Base-by-base conservation (phyloP, 1,139 yeast genomes). In the Tardiomyces depauwii region DNA sequence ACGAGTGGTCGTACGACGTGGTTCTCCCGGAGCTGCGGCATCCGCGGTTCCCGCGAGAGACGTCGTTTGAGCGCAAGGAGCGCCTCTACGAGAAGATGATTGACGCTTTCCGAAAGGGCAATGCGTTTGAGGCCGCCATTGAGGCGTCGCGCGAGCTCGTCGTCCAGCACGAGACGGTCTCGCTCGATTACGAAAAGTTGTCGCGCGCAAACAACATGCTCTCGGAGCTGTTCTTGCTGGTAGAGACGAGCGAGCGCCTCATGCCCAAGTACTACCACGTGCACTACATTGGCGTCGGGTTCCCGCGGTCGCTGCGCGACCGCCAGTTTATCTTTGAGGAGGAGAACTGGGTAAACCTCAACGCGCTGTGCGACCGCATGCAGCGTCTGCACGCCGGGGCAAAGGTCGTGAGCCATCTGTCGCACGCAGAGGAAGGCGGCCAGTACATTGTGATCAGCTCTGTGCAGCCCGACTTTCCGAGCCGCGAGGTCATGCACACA, bases 291-390 rank as follows among this genome's bases (percentile, higher is more conserved):
- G 96, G 96, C 16, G 77, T 75, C 45, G 95, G 95, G 2, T 87
- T 87, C 72, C 95, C 95, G 12, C 70, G 71, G 38, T 76, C 88
- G 42, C 73, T 84, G 47, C 72, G 95, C 58, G 84, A 85, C 44
- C 78, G 82, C 57, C 80, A 78, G 51, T 88, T 82, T 60, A 82
- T 87, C 47, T 85, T 82, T 60, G 95, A 87, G 65, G 95, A 95
- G 13, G 71, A 80, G 45, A 89, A 95, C 25, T 87, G 85, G 66
- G 96, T 87, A 60, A 93, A 85, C 62, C 80, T 87, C 47, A 81
- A 88, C 5, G 80, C 93, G 1, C 82, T 87, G 60, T 89, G 84
- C 56, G 87, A 82, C 57, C 72, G 95, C 55, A 68, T 87, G 52
- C 73, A 81, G 56, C 76, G 80, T 59, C 66, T 84, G 43, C 85